Percentiles rank a stretch among this genome's conserved stretches.
Conservation (phyloP, 352 stramenopile species). For the Phytophthora citrophthora region DNA sequence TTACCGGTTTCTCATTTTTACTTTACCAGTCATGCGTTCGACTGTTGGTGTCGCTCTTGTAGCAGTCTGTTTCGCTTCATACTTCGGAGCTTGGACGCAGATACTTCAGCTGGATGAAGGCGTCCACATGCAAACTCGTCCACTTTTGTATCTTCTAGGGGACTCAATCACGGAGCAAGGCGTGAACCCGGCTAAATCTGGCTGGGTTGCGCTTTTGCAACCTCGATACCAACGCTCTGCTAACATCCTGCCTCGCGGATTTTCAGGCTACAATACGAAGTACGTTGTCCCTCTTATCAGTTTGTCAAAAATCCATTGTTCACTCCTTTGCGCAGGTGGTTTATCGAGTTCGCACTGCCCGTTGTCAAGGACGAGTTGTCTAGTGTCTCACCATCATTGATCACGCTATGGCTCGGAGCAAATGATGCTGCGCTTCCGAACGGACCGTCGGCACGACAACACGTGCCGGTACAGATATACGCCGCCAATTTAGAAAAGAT, state of each 20-base stretch:
- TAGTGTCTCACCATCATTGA: constrained; percentile 32
- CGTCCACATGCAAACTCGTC: constrained; percentile 14
- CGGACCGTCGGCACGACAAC: constrained; percentile 35
- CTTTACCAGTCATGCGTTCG: constrained; percentile 5
- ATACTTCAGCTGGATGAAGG: constrained; percentile 1
- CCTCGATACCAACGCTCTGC: constrained; percentile 55
- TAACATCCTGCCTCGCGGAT: constrained; percentile 66
- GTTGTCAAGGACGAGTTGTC: constrained; percentile 45
- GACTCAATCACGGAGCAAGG: constrained; percentile 77
- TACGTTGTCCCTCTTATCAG: not conserved
- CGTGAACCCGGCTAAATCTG: constrained; percentile 37
- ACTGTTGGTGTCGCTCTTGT: constrained; percentile 10
- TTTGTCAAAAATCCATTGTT: not conserved
- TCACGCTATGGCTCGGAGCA: constrained; percentile 65
- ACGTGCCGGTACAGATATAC: constrained; percentile 57
- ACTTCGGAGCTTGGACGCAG: constrained; percentile 20
- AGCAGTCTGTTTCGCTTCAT: constrained; percentile 16
- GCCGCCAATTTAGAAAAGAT: constrained; percentile 43
- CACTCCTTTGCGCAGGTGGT: constrained; percentile 33
- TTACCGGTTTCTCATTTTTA: constrained; percentile 22
- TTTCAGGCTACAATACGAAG: constrained; percentile 62
- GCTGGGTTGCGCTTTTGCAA: constrained; percentile 57
- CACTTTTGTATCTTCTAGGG: constrained; percentile 52
- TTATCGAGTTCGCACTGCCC: constrained; percentile 46
- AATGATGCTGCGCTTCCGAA: constrained; percentile 59